Evolutionary conservation across 306 rosid genomes (phyloP).

Genomic region (Ormosia emarginata): DNA sequence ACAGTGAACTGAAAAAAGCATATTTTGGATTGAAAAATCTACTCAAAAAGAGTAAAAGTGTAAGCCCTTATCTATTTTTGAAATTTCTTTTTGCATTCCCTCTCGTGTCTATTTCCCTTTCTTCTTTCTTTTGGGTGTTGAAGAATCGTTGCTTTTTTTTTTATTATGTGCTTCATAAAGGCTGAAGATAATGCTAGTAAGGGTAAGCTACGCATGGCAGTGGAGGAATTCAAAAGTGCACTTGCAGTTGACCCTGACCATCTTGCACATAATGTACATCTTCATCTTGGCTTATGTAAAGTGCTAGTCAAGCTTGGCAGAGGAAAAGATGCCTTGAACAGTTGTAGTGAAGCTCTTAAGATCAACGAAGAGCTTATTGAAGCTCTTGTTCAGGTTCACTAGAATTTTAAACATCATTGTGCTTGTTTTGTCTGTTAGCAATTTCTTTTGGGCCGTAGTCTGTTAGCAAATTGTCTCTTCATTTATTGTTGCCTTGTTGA

Average conservation of each 20-base stretch:
- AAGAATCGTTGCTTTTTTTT: slow-evolving; percentile 10
- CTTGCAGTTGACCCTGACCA: slow-evolving; percentile 83
- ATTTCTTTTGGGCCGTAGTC: background rate
- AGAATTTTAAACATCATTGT: slow-evolving; percentile 8
- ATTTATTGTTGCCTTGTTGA: background rate
- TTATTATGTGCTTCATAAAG: slow-evolving; percentile 42
- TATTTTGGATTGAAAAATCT: slow-evolving; percentile 93
- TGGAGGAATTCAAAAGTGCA: slow-evolving; percentile 80
- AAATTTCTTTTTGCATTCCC: background rate
- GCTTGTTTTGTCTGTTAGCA: slow-evolving; percentile 7
- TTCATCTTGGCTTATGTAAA: slow-evolving; percentile 92
- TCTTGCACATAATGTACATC: slow-evolving; percentile 83
- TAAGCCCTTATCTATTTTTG: slow-evolving; percentile 35
- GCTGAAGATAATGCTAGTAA: slow-evolving; percentile 88
- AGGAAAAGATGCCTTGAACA: slow-evolving; percentile 90
- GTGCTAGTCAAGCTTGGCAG: slow-evolving; percentile 86
- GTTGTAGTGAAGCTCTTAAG: slow-evolving; percentile 81
- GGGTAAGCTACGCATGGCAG: slow-evolving; percentile 89
- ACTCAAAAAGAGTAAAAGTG: slow-evolving; percentile 87
- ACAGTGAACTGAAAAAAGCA: slow-evolving; percentile 83
- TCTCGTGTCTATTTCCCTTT: slow-evolving; percentile 1
- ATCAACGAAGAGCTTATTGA: slow-evolving; percentile 73
- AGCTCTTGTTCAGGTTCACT: slow-evolving; percentile 88
- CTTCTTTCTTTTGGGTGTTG: slow-evolving; percentile 12
- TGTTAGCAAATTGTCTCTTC: background rate